Conservation (phyloP, 192 early-diverging fungal genomes). For the Dissophora ornata region DNA sequence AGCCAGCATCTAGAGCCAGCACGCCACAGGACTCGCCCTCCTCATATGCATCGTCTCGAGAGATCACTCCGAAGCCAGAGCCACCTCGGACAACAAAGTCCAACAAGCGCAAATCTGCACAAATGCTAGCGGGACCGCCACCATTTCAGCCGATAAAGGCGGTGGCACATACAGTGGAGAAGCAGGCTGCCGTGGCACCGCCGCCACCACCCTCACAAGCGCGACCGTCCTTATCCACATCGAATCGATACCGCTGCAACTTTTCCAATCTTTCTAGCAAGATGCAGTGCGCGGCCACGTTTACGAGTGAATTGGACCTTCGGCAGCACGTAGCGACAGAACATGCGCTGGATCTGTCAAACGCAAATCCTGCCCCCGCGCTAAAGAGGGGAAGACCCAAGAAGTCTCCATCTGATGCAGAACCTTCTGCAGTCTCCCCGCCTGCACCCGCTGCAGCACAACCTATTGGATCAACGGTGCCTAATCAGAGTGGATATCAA, state of each 20-base stretch:
- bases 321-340: conserved; percentile 11
- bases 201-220: not conserved
- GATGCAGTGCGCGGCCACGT: not conserved
- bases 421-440: not conserved
- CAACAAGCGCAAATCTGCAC: conserved; percentile 36
- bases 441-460: conserved; percentile 9
- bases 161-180: not conserved
- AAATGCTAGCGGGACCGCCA: not conserved
- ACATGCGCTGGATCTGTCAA: not conserved
- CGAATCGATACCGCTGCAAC: conserved; percentile 15
- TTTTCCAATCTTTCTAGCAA: conserved; percentile 16
- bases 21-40: conserved; percentile 21
- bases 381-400: conserved; percentile 21
- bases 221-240: not conserved
- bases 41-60: not conserved
- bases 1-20: conserved; percentile 19
- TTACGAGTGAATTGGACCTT: conserved; percentile 14
- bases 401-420: conserved; percentile 1
- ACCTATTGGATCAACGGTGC: not conserved
- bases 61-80: conserved; percentile 2
- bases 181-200: not conserved
- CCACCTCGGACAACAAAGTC: conserved; percentile 10
- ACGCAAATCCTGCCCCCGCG: not conserved
- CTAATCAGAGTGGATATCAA: conserved; percentile 7
- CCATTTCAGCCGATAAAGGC: not conserved